Evolutionary conservation across 768 basidiomycete genomes (phyloP).

Genomic region (Pleurotus sapidus): DNA sequence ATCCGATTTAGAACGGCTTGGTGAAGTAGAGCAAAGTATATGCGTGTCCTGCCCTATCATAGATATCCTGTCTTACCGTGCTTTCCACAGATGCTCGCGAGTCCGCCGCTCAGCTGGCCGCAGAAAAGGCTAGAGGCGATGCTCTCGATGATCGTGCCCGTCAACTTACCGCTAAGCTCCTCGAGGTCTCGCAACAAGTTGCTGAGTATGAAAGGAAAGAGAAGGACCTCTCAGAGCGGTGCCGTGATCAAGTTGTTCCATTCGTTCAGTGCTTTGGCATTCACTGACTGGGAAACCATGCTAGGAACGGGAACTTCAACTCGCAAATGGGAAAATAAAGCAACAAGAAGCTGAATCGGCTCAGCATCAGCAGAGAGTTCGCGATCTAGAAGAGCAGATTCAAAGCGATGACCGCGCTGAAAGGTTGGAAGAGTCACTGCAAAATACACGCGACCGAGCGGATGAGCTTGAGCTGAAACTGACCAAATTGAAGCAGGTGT

Average conservation of each 20-base stretch:
- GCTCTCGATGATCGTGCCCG: slow-evolving; percentile 39
- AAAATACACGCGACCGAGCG: slow-evolving; percentile 77
- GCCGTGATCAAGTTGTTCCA: slow-evolving; percentile 49
- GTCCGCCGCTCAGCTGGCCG: slow-evolving; percentile 36
- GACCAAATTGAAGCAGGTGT: slow-evolving; percentile 74
- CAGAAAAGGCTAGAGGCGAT: slow-evolving; percentile 38
- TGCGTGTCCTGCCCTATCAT: slow-evolving; percentile 12
- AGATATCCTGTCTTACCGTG: background rate
- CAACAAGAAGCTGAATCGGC: slow-evolving; percentile 54
- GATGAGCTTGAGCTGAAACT: slow-evolving; percentile 84
- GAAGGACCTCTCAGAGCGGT: slow-evolving; percentile 50
- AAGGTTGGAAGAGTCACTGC: slow-evolving; percentile 65
- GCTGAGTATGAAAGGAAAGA: slow-evolving; percentile 46
- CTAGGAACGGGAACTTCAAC: slow-evolving; percentile 76
- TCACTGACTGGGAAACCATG: slow-evolving; percentile 12
- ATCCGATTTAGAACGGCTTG: slow-evolving; percentile 55
- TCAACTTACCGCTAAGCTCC: slow-evolving; percentile 37
- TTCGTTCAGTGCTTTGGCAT: background rate
- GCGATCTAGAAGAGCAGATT: slow-evolving; percentile 78
- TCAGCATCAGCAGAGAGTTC: slow-evolving; percentile 53
- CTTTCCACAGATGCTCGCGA: slow-evolving; percentile 37
- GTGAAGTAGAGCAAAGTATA: slow-evolving; percentile 59
- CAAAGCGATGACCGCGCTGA: slow-evolving; percentile 83
- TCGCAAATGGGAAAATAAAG: slow-evolving; percentile 48
- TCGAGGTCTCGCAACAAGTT: slow-evolving; percentile 33